These are phyloP conservation scores for Coniochaeta ligniaria DNA, from an alignment of 2,329 filamentous ascomycete genomes.

Conservation along the genomic window DNA sequence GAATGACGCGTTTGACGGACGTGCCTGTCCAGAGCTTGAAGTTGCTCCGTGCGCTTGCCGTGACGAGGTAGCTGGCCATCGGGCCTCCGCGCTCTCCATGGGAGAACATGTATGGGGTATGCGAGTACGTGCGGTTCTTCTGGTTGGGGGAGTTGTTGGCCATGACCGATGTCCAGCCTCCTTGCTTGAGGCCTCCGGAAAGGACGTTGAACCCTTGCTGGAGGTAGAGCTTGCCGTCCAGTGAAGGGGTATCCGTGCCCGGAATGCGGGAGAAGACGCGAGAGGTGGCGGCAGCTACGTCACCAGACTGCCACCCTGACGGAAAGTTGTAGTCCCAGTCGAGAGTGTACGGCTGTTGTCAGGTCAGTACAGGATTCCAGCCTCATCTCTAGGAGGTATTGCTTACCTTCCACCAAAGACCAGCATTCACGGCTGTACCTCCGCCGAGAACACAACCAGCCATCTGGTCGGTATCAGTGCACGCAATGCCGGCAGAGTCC, in stretches of 20 bases:
- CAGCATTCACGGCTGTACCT: slow-evolving; percentile 54
- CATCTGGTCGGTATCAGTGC: slow-evolving; percentile 59
- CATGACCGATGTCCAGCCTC: slow-evolving; percentile 51
- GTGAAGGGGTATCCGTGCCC: slow-evolving; percentile 53
- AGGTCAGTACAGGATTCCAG: slow-evolving; percentile 3
- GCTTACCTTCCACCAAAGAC: slow-evolving; percentile 55
- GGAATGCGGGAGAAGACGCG: slow-evolving; percentile 57
- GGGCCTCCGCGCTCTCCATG: slow-evolving; percentile 57
- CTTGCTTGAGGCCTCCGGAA: slow-evolving; percentile 41
- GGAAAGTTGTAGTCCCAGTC: slow-evolving; percentile 63
- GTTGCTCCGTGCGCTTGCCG: slow-evolving; percentile 47
- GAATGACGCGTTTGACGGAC: slow-evolving; percentile 52
- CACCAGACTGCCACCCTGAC: slow-evolving; percentile 54
- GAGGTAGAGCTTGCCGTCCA: slow-evolving; percentile 54
- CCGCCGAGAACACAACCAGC: slow-evolving; percentile 59
- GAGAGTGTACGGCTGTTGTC: slow-evolving; percentile 38
- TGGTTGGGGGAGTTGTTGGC: slow-evolving; percentile 48
- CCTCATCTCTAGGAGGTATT: background rate
- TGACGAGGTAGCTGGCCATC: slow-evolving; percentile 58
- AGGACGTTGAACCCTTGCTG: slow-evolving; percentile 55
- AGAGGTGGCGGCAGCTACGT: slow-evolving; percentile 48
- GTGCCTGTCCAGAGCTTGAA: slow-evolving; percentile 57
- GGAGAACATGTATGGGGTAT: slow-evolving; percentile 57
- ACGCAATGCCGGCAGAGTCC: slow-evolving; percentile 52
- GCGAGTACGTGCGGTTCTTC: slow-evolving; percentile 55